Percentiles rank a stretch among this genome's conserved stretches.
Conservation (phyloP, 805 yeast genomes). For the Wickerhamiella spandovensis region DNA sequence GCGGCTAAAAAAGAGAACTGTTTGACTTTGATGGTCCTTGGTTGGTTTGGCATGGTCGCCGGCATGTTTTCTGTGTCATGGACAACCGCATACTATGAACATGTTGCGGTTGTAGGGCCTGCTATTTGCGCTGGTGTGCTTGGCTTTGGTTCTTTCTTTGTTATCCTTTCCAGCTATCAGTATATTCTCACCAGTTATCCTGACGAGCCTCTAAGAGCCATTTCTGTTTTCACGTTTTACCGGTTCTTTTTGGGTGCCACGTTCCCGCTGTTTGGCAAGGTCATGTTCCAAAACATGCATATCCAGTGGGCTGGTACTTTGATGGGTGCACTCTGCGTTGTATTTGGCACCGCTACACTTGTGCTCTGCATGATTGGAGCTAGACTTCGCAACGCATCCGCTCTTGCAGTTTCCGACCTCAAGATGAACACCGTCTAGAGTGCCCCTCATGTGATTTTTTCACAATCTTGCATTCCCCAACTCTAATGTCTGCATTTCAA, state of each 20-base stretch:
- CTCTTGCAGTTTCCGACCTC: background rate
- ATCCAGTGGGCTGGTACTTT: slow-evolving; percentile 70
- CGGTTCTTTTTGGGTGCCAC: slow-evolving; percentile 57
- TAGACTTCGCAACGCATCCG: background rate
- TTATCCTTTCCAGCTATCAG: slow-evolving; percentile 19
- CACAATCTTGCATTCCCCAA: too few species aligned
- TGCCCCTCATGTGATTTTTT: too few species aligned
- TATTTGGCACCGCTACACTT: slow-evolving; percentile 19
- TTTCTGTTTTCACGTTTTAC: slow-evolving; percentile 54
- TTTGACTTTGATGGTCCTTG: slow-evolving; percentile 60
- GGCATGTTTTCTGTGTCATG: slow-evolving; percentile 83
- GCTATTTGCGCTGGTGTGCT: background rate
- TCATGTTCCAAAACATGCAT: slow-evolving; percentile 57
- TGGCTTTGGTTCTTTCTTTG: background rate
- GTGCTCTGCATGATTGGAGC: background rate
- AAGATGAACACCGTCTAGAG: background rate
- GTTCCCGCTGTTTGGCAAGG: slow-evolving; percentile 58
- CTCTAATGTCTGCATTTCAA: too few species aligned
- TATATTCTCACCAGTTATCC: slow-evolving; percentile 50
- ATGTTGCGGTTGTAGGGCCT: slow-evolving; percentile 29
- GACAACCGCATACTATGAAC: slow-evolving; percentile 60
- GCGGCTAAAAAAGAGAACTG: slow-evolving; percentile 69
- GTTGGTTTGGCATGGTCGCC: slow-evolving; percentile 54
- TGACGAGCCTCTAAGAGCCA: slow-evolving; percentile 45
- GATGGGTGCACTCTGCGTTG: slow-evolving; percentile 45